Evolutionary conservation across 2,329 filamentous ascomycete genomes (phyloP).

Genomic region (Diaporthe vexans): DNA sequence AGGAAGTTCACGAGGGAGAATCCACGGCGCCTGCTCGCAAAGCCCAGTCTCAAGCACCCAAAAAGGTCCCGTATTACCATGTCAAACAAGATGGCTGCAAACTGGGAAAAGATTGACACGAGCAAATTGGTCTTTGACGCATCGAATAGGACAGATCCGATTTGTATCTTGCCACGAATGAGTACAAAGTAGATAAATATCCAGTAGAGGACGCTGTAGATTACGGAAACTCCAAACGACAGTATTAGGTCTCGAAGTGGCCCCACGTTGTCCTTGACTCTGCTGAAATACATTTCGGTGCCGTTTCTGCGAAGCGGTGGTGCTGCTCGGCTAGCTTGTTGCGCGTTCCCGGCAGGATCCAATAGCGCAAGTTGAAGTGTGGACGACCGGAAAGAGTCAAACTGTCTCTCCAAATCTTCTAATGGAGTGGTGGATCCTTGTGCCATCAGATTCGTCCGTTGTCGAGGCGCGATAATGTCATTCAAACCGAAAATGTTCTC

Average conservation of each 20-base stretch:
- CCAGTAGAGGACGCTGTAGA: constrained; percentile 13
- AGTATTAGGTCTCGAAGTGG: constrained; percentile 12
- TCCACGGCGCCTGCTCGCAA: background rate
- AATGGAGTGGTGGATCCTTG: constrained; percentile 2
- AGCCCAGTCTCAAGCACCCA: constrained; percentile 6
- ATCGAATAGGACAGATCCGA: constrained; percentile 15
- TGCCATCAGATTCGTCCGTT: background rate
- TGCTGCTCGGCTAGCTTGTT: background rate
- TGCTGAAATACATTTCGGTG: background rate
- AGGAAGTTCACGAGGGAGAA: background rate
- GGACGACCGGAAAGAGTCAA: background rate
- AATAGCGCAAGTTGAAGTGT: constrained; percentile 2
- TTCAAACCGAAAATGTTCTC: too few relatives aligned
- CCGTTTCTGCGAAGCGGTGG: background rate
- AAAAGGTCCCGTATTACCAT: constrained; percentile 16
- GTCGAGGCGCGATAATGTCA: too few relatives aligned
- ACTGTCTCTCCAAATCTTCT: background rate
- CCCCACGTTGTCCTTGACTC: background rate
- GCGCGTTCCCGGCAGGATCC: background rate
- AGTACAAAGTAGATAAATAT: constrained; percentile 18
- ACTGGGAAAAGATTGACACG: background rate
- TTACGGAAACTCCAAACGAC: constrained; percentile 5
- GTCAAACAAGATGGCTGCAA: constrained; percentile 19
- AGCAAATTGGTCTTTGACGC: constrained; percentile 20
- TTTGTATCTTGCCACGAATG: constrained; percentile 4